Conservation (phyloP, 257 asterid species). For the Sherardia arvensis region DNA sequence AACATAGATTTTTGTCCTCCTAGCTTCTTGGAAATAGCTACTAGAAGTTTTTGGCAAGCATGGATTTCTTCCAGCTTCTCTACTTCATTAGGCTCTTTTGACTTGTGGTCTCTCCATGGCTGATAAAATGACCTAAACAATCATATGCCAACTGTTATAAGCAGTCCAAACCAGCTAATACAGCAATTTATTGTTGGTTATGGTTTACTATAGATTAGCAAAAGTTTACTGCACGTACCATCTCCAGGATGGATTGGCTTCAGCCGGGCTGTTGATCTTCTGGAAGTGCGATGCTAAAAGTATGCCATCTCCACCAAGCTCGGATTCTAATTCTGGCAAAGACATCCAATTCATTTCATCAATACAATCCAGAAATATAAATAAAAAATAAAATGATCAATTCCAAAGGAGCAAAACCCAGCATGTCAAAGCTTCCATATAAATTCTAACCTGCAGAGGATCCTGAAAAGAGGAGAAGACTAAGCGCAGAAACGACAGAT, state of each 20-base stretch:
- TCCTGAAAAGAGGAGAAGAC: constrained; percentile 44
- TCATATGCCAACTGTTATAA: not conserved
- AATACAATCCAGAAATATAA: not conserved
- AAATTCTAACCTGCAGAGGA: constrained; percentile 41
- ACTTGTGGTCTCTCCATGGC: constrained; percentile 60
- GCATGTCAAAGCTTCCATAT: not conserved
- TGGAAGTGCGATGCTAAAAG: constrained; percentile 37
- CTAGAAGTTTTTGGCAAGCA: constrained; percentile 60
- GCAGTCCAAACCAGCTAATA: not conserved
- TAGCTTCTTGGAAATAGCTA: constrained; percentile 41
- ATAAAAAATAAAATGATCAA: too few species aligned
- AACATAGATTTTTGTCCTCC: constrained; percentile 26
- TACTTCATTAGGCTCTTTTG: constrained; percentile 12
- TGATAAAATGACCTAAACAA: constrained; percentile 63
- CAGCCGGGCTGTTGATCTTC: constrained; percentile 56
- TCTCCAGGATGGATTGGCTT: constrained; percentile 82
- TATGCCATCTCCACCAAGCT: constrained; percentile 22
- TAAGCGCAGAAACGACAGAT: constrained; percentile 63
- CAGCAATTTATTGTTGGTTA: too few species aligned
- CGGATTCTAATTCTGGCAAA: constrained; percentile 32
- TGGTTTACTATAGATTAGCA: too few species aligned
- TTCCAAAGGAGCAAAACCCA: not conserved
- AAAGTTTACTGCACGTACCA: constrained; percentile 37
- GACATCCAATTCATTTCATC: constrained; percentile 2
- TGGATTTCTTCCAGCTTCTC: constrained; percentile 56